Evolutionary conservation across 805 yeast species (phyloP).

Genomic region (Candida coquimbonensis): DNA sequence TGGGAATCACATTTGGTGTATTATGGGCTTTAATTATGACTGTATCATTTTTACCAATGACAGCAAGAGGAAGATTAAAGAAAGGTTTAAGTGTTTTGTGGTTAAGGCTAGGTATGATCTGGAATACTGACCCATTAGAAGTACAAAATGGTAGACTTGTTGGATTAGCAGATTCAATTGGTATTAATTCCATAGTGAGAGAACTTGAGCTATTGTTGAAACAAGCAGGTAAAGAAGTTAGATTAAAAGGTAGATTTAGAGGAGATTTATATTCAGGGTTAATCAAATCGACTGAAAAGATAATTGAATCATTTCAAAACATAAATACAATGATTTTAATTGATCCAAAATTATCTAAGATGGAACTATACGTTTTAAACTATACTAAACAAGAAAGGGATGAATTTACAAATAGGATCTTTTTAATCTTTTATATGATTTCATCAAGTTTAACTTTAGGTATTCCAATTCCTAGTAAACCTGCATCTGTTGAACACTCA

Average conservation of each 20-base stretch:
- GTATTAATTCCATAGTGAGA: constrained; percentile 47
- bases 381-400: constrained; percentile 50
- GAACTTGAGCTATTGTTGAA: constrained; percentile 54
- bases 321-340: constrained; percentile 61
- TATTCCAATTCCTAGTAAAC: constrained; percentile 68
- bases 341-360: constrained; percentile 44
- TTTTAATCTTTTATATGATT: constrained; percentile 69
- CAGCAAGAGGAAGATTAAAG: constrained; percentile 65
- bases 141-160: constrained; percentile 22
- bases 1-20: constrained; percentile 67
- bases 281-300: constrained; percentile 49
- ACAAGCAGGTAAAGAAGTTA: constrained; percentile 69
- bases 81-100: constrained; percentile 62
- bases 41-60: constrained; percentile 58
- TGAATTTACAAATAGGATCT: constrained; percentile 67
- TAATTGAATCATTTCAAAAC: constrained; percentile 71
- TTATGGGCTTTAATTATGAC: constrained; percentile 73
- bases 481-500: constrained; percentile 73
- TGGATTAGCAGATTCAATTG: constrained; percentile 23
- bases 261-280: constrained; percentile 41
- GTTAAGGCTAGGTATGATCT: constrained; percentile 73
- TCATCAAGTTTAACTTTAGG: constrained; percentile 72
- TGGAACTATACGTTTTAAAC: constrained; percentile 50
- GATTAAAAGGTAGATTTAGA: constrained; percentile 72
- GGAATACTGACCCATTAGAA: constrained; percentile 70